These are phyloP conservation scores for Penicillium sp. DNA, from an alignment of 2,329 filamentous ascomycete species.

Conservation along the genomic window DNA sequence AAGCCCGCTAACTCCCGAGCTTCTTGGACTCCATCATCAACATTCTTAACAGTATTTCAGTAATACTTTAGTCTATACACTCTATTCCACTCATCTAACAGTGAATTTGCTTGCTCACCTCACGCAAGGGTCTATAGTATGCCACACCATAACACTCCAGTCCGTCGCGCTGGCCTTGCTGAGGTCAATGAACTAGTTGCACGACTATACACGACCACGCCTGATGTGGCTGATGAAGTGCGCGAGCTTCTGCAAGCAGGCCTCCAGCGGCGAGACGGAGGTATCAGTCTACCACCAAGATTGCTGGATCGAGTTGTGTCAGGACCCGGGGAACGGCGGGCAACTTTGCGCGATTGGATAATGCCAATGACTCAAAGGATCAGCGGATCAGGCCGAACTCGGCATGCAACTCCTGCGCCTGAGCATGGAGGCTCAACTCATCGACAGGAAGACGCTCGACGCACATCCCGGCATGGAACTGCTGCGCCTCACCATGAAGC, in stretches of 20 bases:
- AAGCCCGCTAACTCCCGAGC: background rate
- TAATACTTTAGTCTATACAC: background rate
- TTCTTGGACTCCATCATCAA: background rate
- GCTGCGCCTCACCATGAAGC: background rate
- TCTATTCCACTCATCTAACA: background rate
- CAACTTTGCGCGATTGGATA: background rate
- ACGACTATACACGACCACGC: background rate
- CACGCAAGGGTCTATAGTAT: background rate
- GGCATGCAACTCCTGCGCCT: background rate
- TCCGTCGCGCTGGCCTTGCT: background rate
- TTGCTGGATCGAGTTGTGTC: background rate
- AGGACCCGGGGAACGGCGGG: background rate
- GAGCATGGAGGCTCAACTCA: background rate
- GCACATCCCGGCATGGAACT: background rate
- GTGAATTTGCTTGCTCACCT: background rate
- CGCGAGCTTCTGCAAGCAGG: background rate
- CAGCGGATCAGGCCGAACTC: background rate
- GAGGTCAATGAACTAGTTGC: background rate
- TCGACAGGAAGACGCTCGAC: background rate
- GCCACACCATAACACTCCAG: background rate
- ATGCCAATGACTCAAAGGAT: too few species aligned
- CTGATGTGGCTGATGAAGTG: background rate
- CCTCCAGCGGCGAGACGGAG: background rate
- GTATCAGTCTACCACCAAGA: background rate
- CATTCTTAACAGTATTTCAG: background rate